These are phyloP conservation scores for Tetrahymena malaccensis DNA, from an alignment of 73 alveolate species.

Conservation along the genomic window DNA sequence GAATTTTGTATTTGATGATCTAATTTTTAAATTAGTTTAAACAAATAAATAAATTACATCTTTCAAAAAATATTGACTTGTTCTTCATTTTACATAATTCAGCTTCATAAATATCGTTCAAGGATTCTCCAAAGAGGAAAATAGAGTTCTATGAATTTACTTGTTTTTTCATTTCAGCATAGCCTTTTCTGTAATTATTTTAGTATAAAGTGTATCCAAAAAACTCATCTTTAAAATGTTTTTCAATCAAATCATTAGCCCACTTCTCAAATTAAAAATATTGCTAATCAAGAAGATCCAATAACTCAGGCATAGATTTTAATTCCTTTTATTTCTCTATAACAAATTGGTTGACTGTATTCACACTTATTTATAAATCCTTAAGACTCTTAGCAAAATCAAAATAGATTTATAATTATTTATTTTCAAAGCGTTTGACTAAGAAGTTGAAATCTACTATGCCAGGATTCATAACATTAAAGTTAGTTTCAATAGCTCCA, in stretches of 20 bases:
- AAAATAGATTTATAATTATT: not conserved
- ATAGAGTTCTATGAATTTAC: not conserved
- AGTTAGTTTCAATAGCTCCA: not conserved
- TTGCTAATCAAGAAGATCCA: not conserved
- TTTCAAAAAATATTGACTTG: not conserved
- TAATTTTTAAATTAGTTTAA: not conserved
- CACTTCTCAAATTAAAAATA: not conserved
- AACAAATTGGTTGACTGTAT: not conserved
- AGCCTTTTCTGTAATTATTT: not conserved
- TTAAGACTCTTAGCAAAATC: not conserved
- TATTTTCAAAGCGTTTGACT: not conserved
- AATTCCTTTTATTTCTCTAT: not conserved
- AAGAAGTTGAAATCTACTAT: not conserved
- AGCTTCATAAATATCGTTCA: not conserved
- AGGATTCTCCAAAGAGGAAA: not conserved
- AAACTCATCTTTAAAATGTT: not conserved
- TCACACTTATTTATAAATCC: not conserved
- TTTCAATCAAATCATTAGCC: not conserved
- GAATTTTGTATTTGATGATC: not conserved
- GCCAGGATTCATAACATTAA: not conserved
- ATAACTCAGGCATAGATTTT: not conserved
- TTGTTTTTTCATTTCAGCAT: not conserved
- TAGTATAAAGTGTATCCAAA: not conserved
- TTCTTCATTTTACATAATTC: not conserved
- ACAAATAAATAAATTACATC: not conserved